Conservation (phyloP, 2,329 filamentous ascomycete species). For the Exophiala sp. region DNA sequence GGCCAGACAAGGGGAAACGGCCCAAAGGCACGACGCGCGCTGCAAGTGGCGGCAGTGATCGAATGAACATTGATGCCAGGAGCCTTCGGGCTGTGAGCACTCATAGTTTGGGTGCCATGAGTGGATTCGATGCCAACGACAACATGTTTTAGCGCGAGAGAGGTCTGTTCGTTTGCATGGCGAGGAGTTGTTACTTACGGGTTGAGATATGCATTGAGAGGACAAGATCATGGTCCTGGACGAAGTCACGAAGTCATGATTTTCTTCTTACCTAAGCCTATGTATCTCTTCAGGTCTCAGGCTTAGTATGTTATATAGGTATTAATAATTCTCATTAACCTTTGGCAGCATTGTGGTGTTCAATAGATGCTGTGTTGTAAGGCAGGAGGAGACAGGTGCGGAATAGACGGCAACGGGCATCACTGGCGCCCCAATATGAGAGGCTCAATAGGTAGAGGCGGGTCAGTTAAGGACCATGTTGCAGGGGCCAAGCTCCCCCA, state of each 20-base stretch:
- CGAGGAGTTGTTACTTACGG: not conserved
- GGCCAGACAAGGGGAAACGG: constrained; percentile 41
- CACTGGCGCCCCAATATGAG: no score
- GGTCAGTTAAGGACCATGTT: no score
- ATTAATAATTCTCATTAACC: no score
- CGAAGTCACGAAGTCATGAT: not conserved
- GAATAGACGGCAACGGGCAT: no score
- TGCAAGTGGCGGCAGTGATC: constrained; percentile 37
- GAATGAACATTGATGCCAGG: constrained; percentile 40
- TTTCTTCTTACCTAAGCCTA: no score
- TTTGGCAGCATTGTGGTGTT: no score
- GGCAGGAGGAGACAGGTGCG: no score
- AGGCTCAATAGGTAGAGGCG: no score
- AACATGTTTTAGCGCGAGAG: constrained; percentile 14
- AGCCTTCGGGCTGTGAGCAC: constrained; percentile 41
- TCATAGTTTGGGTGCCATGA: constrained; percentile 43
- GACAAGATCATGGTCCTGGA: not conserved
- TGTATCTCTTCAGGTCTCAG: not conserved
- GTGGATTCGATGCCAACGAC: constrained; percentile 35
- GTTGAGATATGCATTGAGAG: not conserved
- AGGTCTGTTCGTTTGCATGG: constrained; percentile 1
- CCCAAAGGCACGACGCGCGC: constrained; percentile 38
- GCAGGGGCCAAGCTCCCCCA: no score
- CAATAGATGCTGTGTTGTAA: no score
- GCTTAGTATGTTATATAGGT: not conserved